Evolutionary conservation across 441 rosid species (phyloP).

Genomic region (Eruca vesicaria): DNA sequence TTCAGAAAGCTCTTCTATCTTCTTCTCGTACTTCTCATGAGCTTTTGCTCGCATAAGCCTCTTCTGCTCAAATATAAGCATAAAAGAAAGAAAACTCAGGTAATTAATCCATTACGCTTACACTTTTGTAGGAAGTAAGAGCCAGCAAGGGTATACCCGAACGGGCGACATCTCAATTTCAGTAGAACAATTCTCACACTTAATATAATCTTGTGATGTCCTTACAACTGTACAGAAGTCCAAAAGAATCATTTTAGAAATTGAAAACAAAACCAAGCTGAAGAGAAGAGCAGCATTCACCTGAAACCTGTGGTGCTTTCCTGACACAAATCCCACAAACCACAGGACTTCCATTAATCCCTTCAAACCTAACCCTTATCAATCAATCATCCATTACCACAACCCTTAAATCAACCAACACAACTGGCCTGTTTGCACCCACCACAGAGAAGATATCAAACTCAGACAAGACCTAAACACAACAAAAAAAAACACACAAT

Average conservation of each 20-base stretch:
- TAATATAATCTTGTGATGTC: conserved; percentile 53
- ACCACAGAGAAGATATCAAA: conserved; percentile 78
- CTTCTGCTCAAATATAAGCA: conserved; percentile 51
- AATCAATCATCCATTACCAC: conserved; percentile 61
- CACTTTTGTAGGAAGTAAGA: neutral
- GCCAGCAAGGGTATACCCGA: conserved; percentile 51
- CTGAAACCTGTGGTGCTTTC: conserved; percentile 55
- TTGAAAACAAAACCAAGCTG: conserved; percentile 1
- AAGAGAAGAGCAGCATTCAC: conserved; percentile 34
- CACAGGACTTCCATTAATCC: conserved; percentile 69
- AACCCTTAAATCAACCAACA: conserved; percentile 67
- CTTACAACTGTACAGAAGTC: conserved; percentile 42
- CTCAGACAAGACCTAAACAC: conserved; percentile 68
- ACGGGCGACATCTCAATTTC: conserved; percentile 70
- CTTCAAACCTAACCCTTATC: conserved; percentile 66
- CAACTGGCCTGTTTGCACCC: conserved; percentile 79
- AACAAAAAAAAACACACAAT: neutral
- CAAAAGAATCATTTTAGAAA: neutral
- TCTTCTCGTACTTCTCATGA: conserved; percentile 76
- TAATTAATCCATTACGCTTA: neutral
- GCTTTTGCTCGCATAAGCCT: conserved; percentile 70
- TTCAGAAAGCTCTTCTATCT: conserved; percentile 66
- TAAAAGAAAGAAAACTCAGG: conserved; percentile 17
- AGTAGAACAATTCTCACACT: conserved; percentile 64
- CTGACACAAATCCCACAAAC: conserved; percentile 77